Base-by-base conservation (phyloP, 2,329 filamentous ascomycete genomes). In the Fusarium vanettenii region DNA sequence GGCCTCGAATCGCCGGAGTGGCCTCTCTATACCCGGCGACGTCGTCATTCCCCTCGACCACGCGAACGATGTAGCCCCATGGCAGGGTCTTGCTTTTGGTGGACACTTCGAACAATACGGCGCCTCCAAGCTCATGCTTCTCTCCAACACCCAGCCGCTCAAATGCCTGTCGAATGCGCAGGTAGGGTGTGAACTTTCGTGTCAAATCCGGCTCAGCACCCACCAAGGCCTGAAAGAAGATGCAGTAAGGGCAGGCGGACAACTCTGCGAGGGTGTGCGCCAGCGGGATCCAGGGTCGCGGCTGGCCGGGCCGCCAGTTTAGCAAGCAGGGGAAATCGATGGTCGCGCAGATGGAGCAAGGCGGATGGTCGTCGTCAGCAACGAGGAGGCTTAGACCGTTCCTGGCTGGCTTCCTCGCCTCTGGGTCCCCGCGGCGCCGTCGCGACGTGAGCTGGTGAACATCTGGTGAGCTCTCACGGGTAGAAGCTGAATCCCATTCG, bases 121-220 rank as follows among this genome's bases (percentile, higher is more conserved):
- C 79, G 29, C 78, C 77, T 41, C 81, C 82, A 7, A 84, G 79
- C 59, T 80, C 79, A 66, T 84, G 82, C 74, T 81, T 82, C 75
- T 84, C 82, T 27, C 78, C 72, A 10, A 83, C 78, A 43, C 82
- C 82, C 16, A 84, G 75, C 16, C 81, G 79, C 77, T 84, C 83
- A 68, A 84, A 84, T 4, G 82, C 83, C 56, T 80, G 78, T 25
- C 83, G 79, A 50, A 84, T 83, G 65, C 83, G 82, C 64, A 84
- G 66, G 65, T 84, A 84, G 1, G 83, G 83, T 10, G 82, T 82
- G 56, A 83, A 84, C 60, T 81, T 84, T 71, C 79, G 79, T 9
- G 77, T 79, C 67, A 68, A 68, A 20, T 82, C 79, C 16, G 77
- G 74, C 20, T 70, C 74, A 10, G 76, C 74, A 18, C 79, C 81